Percentiles rank a stretch among this genome's conserved stretches.
phyloP scores from a whole-genome alignment of 768 basidiomycete species.

The Trichaptum fuscoviolaceum region DNA sequence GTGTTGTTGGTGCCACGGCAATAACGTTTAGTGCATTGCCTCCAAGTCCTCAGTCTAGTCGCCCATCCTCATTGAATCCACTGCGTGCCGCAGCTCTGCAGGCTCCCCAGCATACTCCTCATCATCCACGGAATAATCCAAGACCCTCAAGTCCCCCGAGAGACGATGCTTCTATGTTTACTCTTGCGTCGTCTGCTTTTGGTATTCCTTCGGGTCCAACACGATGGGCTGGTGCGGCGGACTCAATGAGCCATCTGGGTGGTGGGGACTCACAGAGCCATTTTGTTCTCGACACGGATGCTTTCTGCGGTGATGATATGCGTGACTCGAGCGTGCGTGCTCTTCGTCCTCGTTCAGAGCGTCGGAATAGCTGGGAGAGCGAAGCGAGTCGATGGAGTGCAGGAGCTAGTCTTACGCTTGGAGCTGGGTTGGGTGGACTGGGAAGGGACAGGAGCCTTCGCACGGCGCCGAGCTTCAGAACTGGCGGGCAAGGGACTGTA shows the following conservation, averaged over 20 bases:
- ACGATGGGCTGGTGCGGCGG: slow-evolving; percentile 34
- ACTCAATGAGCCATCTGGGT: slow-evolving; percentile 72
- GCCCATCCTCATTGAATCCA: slow-evolving; percentile 28
- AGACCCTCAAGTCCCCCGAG: slow-evolving; percentile 85
- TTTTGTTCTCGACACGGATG: slow-evolving; percentile 47
- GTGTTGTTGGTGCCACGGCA: slow-evolving; percentile 45
- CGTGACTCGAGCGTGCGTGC: slow-evolving; percentile 85
- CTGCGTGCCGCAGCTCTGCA: slow-evolving; percentile 42
- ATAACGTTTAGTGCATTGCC: slow-evolving; percentile 73
- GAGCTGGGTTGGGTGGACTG: slow-evolving; percentile 37
- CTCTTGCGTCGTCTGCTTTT: slow-evolving; percentile 90
- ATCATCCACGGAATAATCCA: slow-evolving; percentile 94
- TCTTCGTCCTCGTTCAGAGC: slow-evolving; percentile 78
- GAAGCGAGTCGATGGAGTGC: slow-evolving; percentile 88
- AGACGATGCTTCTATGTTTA: slow-evolving; percentile 90
- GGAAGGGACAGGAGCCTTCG: slow-evolving; percentile 55
- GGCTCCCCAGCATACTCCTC: slow-evolving; percentile 85
- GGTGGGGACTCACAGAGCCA: slow-evolving; percentile 48
- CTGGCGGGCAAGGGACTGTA: slow-evolving; percentile 47
- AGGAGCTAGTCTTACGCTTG: slow-evolving; percentile 34
- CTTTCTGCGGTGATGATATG: slow-evolving; percentile 41
- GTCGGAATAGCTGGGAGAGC: slow-evolving; percentile 90
- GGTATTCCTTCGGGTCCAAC: slow-evolving; percentile 57
- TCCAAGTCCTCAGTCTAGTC: slow-evolving; percentile 41
- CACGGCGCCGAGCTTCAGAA: slow-evolving; percentile 55